These are phyloP conservation scores for Metschnikowia similis DNA, from an alignment of 805 yeast species.

Conservation along the genomic window DNA sequence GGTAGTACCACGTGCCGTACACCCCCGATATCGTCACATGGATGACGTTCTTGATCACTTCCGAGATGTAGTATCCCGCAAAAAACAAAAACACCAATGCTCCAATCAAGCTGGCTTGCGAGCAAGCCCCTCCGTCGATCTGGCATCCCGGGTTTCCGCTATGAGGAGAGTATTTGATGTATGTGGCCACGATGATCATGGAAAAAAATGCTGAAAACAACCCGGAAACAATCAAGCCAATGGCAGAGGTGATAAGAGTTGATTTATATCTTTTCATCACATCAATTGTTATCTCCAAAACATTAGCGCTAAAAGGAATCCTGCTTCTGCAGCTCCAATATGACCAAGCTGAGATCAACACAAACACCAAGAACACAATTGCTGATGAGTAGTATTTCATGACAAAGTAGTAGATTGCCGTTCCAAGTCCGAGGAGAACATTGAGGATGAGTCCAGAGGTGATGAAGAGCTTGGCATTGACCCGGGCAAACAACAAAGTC, in stretches of 20 bases:
- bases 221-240: constrained; percentile 58
- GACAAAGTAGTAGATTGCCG: constrained; percentile 69
- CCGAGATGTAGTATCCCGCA: constrained; percentile 80
- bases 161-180: constrained; percentile 69
- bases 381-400: constrained; percentile 76
- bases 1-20: constrained; percentile 89
- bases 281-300: constrained; percentile 66
- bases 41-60: constrained; percentile 73
- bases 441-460: constrained; percentile 64
- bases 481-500: constrained; percentile 58
- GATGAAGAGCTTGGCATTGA: constrained; percentile 64
- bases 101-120: constrained; percentile 58
- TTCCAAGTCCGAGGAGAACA: constrained; percentile 64
- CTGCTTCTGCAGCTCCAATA: constrained; percentile 69
- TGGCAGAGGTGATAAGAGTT: constrained; percentile 52
- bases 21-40: constrained; percentile 81
- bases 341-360: constrained; percentile 59
- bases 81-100: constrained; percentile 69
- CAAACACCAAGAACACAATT: constrained; percentile 63
- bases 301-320: constrained; percentile 71
- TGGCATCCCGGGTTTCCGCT: constrained; percentile 49
- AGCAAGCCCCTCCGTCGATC: constrained; percentile 52
- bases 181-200: constrained; percentile 66
- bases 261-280: constrained; percentile 74
- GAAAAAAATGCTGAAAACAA: constrained; percentile 65